Conservation (phyloP, 208 protist genomes). For the Trypanosoma caninum region DNA sequence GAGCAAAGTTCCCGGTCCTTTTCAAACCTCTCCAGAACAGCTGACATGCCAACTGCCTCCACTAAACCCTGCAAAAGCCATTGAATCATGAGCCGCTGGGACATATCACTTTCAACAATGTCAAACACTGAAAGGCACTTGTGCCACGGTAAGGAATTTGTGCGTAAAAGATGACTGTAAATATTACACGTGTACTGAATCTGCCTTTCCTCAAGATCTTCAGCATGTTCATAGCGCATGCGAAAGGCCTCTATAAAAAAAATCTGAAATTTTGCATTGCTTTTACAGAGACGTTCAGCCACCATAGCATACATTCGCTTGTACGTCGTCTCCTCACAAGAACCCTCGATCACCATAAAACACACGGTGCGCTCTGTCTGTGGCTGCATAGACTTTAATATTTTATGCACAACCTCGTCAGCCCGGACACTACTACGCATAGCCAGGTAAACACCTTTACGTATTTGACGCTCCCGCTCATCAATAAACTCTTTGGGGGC, state of each 20-base stretch:
- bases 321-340: constrained; percentile 96
- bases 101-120: constrained; percentile 69
- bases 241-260: constrained; percentile 87
- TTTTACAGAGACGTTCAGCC: constrained; percentile 95
- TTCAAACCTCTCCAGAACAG: constrained; percentile 35
- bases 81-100: constrained; percentile 78
- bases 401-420: constrained; percentile 99
- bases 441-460: constrained; percentile 97
- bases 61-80: constrained; percentile 60
- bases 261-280: constrained; percentile 84
- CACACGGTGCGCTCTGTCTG: constrained; percentile 78
- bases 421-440: constrained; percentile 97
- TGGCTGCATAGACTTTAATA: constrained; percentile 85
- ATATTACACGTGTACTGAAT: constrained; percentile 97
- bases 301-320: constrained; percentile 95
- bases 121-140: constrained; percentile 63
- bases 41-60: constrained; percentile 63
- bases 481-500: constrained; percentile 58
- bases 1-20: constrained; percentile 51
- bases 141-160: constrained; percentile 94
- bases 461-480: constrained; percentile 88
- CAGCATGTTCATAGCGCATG: constrained; percentile 91
- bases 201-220: constrained; percentile 95
- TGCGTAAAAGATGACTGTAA: constrained; percentile 95
- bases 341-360: constrained; percentile 98